Evolutionary conservation across 2,329 filamentous ascomycete genomes (phyloP).

Genomic region (Penicillium hordei): DNA sequence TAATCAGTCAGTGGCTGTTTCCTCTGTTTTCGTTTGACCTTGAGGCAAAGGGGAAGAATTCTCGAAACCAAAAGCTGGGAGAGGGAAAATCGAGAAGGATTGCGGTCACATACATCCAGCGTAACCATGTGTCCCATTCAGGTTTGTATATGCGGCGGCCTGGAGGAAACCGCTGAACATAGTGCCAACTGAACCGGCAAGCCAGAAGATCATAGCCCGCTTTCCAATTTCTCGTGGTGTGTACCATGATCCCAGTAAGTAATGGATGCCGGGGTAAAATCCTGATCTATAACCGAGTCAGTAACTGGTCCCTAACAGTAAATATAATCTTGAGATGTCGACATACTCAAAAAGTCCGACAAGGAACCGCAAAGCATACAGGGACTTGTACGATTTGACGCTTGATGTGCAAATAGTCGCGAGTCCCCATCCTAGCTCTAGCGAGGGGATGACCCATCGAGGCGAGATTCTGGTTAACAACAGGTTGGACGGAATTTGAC

Average conservation of each 20-base stretch:
- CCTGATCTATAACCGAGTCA: constrained; percentile 14
- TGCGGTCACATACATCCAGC: constrained; percentile 21
- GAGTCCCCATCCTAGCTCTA: constrained; percentile 37
- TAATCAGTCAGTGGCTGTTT: not conserved
- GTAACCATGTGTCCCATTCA: constrained; percentile 24
- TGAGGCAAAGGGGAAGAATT: not conserved
- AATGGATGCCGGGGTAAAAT: constrained; percentile 28
- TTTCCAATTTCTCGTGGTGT: constrained; percentile 27
- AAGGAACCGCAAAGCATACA: constrained; percentile 28
- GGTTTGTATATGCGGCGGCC: constrained; percentile 24
- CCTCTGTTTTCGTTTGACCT: not conserved
- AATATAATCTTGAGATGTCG: rapidly evolving
- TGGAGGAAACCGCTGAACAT: constrained; percentile 28
- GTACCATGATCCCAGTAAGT: constrained; percentile 30
- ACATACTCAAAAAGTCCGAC: constrained; percentile 32
- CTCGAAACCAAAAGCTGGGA: not conserved
- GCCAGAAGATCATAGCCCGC: constrained; percentile 26
- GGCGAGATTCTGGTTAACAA: constrained; percentile 48
- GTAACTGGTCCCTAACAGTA: not conserved
- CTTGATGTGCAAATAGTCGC: constrained; percentile 23
- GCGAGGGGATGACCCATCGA: constrained; percentile 43
- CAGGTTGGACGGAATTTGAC: constrained; percentile 46
- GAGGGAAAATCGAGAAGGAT: not conserved
- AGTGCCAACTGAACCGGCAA: constrained; percentile 21
- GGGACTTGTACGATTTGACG: constrained; percentile 24